Percentiles rank a stretch among this genome's conserved stretches.
Conservation (phyloP, 2,329 filamentous ascomycete genomes). For the Penicillium freii region DNA sequence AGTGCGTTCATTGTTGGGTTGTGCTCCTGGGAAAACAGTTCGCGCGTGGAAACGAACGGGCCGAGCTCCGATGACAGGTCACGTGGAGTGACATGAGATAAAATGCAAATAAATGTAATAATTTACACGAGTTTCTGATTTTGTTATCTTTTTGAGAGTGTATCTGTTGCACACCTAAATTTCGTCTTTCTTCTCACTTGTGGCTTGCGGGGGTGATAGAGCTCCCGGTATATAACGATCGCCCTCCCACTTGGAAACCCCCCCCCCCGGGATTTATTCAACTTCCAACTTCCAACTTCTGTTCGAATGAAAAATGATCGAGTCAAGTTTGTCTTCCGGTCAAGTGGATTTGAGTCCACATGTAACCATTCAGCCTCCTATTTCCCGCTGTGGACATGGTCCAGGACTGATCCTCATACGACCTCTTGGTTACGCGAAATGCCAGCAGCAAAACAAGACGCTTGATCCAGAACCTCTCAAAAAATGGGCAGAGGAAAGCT, state of each 20-base stretch:
- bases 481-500: slow-evolving; percentile 73
- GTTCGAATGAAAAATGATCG: background rate
- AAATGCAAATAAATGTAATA: background rate
- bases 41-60: background rate
- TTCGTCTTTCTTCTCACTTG: background rate
- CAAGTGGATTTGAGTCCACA: slow-evolving; percentile 6
- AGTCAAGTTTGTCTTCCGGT: background rate
- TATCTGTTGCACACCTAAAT: background rate
- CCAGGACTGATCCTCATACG: slow-evolving; percentile 51
- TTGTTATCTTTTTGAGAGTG: background rate
- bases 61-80: slow-evolving; percentile 5
- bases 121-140: background rate
- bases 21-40: background rate
- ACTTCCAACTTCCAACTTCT: background rate
- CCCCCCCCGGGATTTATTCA: background rate
- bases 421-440: slow-evolving; percentile 31
- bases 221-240: slow-evolving; percentile 1
- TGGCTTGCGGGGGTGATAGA: background rate
- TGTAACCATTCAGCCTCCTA: slow-evolving; percentile 39
- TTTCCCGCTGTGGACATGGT: slow-evolving; percentile 50
- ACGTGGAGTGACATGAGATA: background rate
- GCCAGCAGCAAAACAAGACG: slow-evolving; percentile 35
- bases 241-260: background rate
- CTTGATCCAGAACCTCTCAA: slow-evolving; percentile 55
- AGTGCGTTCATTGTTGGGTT: slow-evolving; percentile 39